Evolutionary conservation across 1,284 basidiomycete genomes (phyloP).

Genomic region (Malassezia equina): DNA sequence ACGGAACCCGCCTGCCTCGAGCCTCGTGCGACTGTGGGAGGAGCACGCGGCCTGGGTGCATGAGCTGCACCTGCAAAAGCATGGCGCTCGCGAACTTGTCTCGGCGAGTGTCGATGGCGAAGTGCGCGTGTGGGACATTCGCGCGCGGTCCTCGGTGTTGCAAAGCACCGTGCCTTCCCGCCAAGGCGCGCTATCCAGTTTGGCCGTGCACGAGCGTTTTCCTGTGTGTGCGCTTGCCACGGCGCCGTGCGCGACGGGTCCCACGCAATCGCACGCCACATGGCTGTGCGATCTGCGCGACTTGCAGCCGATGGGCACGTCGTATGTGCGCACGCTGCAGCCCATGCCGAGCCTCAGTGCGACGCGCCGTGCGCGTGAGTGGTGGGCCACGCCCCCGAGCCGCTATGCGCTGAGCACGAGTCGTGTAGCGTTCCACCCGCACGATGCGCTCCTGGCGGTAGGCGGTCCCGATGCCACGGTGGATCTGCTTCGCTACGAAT

Average conservation of each 20-base stretch:
- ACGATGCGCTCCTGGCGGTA: conserved; percentile 37
- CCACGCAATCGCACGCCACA: conserved; percentile 12
- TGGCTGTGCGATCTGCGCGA: conserved; percentile 17
- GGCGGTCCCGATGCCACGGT: conserved; percentile 32
- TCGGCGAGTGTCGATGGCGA: conserved; percentile 89
- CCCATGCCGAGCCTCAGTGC: background rate
- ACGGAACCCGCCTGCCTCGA: conserved; percentile 69
- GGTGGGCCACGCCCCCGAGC: conserved; percentile 17
- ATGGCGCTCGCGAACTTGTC: conserved; percentile 63
- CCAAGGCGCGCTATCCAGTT: conserved; percentile 56
- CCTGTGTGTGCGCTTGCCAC: conserved; percentile 66
- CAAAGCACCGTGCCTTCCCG: conserved; percentile 56
- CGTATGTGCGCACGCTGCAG: conserved; percentile 15
- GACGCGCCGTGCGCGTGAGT: background rate
- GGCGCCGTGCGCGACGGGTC: conserved; percentile 2
- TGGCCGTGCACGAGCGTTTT: conserved; percentile 77
- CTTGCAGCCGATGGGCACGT: conserved; percentile 1
- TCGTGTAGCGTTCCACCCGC: conserved; percentile 42
- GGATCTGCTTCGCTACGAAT: conserved; percentile 21
- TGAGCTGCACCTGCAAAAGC: conserved; percentile 75
- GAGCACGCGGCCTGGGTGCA: conserved; percentile 83
- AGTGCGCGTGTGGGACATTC: conserved; percentile 83
- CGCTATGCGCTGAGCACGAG: conserved; percentile 34
- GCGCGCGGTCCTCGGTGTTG: conserved; percentile 62
- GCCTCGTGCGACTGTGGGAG: conserved; percentile 68